A percentile compares a stretch with the other conserved stretches of the same genome.
These are phyloP conservation scores for Candida sp. DNA, from an alignment of 1,139 yeast genomes.

Conservation along the genomic window DNA sequence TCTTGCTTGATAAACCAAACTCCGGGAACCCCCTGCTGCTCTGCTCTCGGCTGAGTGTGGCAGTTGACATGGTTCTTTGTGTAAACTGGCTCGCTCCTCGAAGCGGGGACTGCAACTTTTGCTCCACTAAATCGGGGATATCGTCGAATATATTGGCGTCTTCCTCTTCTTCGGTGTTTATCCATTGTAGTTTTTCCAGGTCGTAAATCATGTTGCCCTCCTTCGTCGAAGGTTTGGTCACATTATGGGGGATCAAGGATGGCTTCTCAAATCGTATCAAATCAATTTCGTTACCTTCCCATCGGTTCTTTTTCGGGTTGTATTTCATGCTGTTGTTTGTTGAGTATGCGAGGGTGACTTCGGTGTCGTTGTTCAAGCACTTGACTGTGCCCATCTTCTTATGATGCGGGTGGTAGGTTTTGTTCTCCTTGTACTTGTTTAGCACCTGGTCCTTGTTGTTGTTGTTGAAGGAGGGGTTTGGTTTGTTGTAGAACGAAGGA, in stretches of 20 bases:
- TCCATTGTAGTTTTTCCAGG: constrained; percentile 61
- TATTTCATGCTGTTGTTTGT: constrained; percentile 48
- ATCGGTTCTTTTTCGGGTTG: constrained; percentile 52
- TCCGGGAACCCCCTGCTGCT: constrained; percentile 23
- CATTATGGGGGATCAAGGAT: constrained; percentile 37
- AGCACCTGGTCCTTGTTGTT: constrained; percentile 28
- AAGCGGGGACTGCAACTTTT: constrained; percentile 10
- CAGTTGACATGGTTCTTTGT: constrained; percentile 39
- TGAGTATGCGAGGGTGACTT: constrained; percentile 21
- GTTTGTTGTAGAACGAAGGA: constrained; percentile 42
- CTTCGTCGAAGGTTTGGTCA: constrained; percentile 13
- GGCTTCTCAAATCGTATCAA: constrained; percentile 53
- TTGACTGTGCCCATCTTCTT: constrained; percentile 36
- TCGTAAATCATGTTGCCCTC: constrained; percentile 61
- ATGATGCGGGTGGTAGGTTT: constrained; percentile 12
- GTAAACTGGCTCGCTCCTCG: constrained; percentile 36
- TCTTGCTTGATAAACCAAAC: constrained; percentile 42
- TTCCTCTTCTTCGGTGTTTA: constrained; percentile 38
- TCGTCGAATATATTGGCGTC: constrained; percentile 55
- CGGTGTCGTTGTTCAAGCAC: constrained; percentile 25
- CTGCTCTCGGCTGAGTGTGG: constrained; percentile 14
- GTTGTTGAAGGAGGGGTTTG: constrained; percentile 19
- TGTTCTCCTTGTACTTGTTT: constrained; percentile 28
- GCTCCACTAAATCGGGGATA: constrained; percentile 41
- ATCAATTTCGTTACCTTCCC: constrained; percentile 78